Evolutionary conservation across 108 stramenopile genomes (phyloP).

Genomic region (Nannochloropsis salina): DNA sequence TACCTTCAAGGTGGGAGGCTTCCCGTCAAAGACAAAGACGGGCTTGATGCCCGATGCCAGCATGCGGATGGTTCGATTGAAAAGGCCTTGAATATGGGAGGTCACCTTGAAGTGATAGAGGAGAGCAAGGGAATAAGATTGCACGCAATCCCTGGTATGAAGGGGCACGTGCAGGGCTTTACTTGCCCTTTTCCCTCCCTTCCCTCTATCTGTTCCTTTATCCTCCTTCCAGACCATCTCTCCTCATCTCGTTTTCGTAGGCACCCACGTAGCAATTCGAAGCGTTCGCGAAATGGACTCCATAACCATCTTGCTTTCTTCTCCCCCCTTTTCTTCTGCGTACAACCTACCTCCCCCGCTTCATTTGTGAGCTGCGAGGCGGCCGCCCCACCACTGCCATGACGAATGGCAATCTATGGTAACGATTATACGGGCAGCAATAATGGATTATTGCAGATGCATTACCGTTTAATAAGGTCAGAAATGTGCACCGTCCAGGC

Average conservation of each 20-base stretch:
- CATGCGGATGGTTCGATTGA: constrained; percentile 95
- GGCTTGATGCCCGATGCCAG: constrained; percentile 85
- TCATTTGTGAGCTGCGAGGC: constrained; percentile 59
- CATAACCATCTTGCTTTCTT: background rate
- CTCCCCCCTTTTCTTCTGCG: background rate
- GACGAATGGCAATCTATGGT: constrained; percentile 75
- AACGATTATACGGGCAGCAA: background rate
- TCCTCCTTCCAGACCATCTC: background rate
- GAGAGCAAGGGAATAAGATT: background rate
- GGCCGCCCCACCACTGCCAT: constrained; percentile 61
- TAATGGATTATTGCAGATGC: background rate
- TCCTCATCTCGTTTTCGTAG: too few relatives aligned
- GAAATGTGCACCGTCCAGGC: too few relatives aligned
- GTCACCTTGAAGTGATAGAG: constrained; percentile 56
- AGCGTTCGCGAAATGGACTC: too few relatives aligned
- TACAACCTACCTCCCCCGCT: constrained; percentile 52
- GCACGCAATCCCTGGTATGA: background rate
- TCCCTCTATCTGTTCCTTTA: background rate
- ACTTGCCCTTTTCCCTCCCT: background rate
- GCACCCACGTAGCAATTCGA: too few relatives aligned
- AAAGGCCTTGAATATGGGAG: constrained; percentile 96
- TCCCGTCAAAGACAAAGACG: constrained; percentile 95
- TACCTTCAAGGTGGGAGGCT: constrained; percentile 88
- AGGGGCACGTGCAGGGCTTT: background rate
- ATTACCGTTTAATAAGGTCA: too few relatives aligned